Evolutionary conservation across 2,329 filamentous ascomycete species (phyloP).

Genomic region (Trichothecium roseum): DNA sequence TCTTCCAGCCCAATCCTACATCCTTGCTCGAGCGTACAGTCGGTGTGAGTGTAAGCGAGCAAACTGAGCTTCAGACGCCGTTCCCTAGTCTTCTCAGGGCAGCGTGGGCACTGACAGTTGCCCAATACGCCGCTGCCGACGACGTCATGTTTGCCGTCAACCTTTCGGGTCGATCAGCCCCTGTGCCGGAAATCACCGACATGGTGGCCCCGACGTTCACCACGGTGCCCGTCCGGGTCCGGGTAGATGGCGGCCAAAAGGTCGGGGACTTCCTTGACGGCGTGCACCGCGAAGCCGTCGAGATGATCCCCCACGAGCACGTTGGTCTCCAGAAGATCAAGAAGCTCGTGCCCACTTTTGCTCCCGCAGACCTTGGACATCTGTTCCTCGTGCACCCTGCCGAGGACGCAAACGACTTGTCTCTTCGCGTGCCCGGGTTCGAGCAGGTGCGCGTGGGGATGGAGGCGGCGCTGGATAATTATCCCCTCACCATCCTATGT

Average conservation of each 20-base stretch:
- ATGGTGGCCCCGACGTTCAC: slow-evolving; percentile 9
- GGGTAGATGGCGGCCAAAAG: slow-evolving; percentile 3
- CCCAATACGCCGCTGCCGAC: slow-evolving; percentile 7
- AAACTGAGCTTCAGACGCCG: neutral
- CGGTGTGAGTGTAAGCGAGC: slow-evolving; percentile 1
- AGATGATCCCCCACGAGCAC: slow-evolving; percentile 8
- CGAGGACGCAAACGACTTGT: slow-evolving; percentile 1
- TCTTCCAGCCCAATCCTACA: slow-evolving; percentile 1
- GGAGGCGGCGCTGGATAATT: slow-evolving; percentile 1
- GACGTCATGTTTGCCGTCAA: slow-evolving; percentile 14
- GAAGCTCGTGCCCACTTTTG: slow-evolving; percentile 3
- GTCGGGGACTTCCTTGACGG: slow-evolving; percentile 3
- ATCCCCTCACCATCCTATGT: slow-evolving; percentile 4
- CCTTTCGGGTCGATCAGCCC: slow-evolving; percentile 12
- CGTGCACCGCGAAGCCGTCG: slow-evolving; percentile 3
- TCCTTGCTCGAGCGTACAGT: neutral
- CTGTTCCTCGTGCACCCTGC: slow-evolving; percentile 4
- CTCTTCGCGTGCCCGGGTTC: slow-evolving; percentile 4
- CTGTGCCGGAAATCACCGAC: slow-evolving; percentile 1
- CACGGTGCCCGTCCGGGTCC: slow-evolving; percentile 7
- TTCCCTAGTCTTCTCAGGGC: slow-evolving; percentile 11
- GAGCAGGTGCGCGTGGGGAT: slow-evolving; percentile 3
- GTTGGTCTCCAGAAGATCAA: slow-evolving; percentile 3
- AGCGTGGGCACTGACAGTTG: slow-evolving; percentile 16
- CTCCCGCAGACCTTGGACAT: slow-evolving; percentile 2